phyloP scores from a whole-genome alignment of 2,329 filamentous ascomycete species.

The Neonectria hederae region DNA sequence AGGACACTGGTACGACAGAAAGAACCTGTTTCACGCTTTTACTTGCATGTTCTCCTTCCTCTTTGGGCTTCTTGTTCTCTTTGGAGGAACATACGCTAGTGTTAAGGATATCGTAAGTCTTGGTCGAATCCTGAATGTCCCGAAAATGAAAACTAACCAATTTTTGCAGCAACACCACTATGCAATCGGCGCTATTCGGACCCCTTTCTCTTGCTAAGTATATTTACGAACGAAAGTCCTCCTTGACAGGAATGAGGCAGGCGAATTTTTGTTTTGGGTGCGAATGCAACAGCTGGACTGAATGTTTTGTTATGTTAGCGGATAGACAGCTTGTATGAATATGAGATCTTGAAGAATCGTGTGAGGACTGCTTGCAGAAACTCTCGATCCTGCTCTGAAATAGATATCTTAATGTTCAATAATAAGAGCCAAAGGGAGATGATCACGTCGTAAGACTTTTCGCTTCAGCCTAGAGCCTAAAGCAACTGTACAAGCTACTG shows the following conservation, averaged over 20 bases:
- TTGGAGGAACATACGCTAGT: slow-evolving; percentile 23
- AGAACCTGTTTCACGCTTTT: slow-evolving; percentile 10
- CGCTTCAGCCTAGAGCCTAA: no score
- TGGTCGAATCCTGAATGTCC: neutral
- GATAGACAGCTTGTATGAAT: neutral
- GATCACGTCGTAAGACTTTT: no score
- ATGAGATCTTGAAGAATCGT: neutral
- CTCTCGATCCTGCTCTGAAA: neutral
- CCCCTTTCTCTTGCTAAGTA: neutral
- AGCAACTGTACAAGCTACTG: no score
- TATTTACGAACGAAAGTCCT: neutral
- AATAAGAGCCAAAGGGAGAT: no score
- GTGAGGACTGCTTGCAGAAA: no score
- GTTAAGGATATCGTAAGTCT: slow-evolving; percentile 21
- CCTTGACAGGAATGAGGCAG: neutral
- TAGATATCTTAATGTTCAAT: no score
- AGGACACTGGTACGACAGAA: slow-evolving; percentile 26
- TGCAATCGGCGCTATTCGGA: neutral
- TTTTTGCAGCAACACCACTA: neutral
- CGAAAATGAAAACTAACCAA: neutral
- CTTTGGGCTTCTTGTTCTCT: slow-evolving; percentile 20
- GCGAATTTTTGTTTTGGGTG: neutral
- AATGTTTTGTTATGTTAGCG: neutral
- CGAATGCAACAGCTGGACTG: neutral
- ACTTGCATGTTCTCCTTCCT: slow-evolving; percentile 11